Conservation (phyloP, 2,329 filamentous ascomycete species). For the Fusarium sp. region DNA sequence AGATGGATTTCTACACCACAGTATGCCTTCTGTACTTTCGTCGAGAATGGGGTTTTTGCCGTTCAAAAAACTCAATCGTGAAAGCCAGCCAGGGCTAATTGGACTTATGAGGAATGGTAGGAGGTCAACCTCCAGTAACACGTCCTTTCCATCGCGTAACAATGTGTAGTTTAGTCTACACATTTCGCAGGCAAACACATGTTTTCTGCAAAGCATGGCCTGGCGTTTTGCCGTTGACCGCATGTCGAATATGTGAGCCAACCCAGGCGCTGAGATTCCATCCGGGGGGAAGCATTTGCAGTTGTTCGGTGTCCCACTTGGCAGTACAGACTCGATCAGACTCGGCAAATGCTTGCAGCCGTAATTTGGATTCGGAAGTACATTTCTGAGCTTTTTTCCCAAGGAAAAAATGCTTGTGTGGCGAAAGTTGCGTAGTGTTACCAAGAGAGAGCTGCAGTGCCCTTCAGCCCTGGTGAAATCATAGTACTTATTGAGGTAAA, state of each 20-base stretch:
- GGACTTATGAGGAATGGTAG: neutral
- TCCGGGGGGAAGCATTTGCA: neutral
- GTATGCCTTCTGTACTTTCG: neutral
- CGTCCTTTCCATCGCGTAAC: neutral
- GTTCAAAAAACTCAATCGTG: neutral
- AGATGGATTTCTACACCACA: neutral
- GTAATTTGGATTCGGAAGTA: neutral
- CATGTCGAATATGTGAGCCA: neutral
- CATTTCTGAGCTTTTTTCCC: neutral
- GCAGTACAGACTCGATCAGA: neutral
- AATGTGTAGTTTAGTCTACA: neutral
- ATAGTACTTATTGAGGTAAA: neutral
- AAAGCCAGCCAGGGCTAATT: neutral
- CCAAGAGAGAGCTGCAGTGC: neutral
- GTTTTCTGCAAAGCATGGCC: neutral
- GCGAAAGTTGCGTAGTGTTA: neutral
- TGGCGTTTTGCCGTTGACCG: neutral
- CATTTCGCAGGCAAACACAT: neutral
- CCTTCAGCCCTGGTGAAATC: neutral
- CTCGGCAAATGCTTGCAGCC: neutral
- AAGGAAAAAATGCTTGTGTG: neutral
- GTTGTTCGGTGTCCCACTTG: neutral
- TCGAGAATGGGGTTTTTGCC: neutral
- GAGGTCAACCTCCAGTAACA: neutral
- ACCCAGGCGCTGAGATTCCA: neutral